Evolutionary conservation across 768 basidiomycete genomes (phyloP), one percentile per base, ranked within the genome.

Genomic region (Mycena maculata): DNA sequence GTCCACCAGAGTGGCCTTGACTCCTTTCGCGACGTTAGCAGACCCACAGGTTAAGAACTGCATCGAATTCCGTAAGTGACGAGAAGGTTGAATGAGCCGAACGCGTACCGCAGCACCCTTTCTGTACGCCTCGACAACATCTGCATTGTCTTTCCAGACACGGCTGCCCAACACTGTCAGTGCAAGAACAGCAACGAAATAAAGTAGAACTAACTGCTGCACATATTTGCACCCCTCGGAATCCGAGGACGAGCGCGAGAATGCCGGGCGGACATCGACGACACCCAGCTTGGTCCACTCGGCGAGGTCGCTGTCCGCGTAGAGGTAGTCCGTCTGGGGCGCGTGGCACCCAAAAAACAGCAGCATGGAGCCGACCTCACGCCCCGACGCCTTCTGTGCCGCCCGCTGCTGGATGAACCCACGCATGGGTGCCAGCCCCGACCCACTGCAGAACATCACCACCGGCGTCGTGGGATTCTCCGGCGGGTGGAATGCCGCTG

Each of bases 371-470:
- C 80, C 82, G 8, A 84, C 81, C 16, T 80, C 75, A 10, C 83
- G 72, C 0, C 84, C 84, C 15, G 80, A 76, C 23, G 74, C 72
- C 71, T 82, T 83, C 72, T 85, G 84, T 55, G 79, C 69, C 18
- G 83, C 83, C 8, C 85, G 80, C 63, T 85, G 85, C 72, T 85
- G 85, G 42, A 86, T 77, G 75, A 86, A 86, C 1, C 82, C 84
- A 42, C 84, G 78, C 80, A 86, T 82, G 1, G 85, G 85, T 1
- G 85, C 81, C 13, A 86, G 67, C 2, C 85, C 85, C 4, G 83
- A 79, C 7, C 85, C 85, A 16, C 83, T 82, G 36, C 80, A 82
- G 69, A 83, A 82, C 76, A 85, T 80, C 28, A 86, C 74, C 28
- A 86, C 75, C 16, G 83, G 83, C 20, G 76, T 72, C 3, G 56